Evolutionary conservation across 2,329 filamentous ascomycete genomes (phyloP).

Genomic region (Epichloe gansuensis): DNA sequence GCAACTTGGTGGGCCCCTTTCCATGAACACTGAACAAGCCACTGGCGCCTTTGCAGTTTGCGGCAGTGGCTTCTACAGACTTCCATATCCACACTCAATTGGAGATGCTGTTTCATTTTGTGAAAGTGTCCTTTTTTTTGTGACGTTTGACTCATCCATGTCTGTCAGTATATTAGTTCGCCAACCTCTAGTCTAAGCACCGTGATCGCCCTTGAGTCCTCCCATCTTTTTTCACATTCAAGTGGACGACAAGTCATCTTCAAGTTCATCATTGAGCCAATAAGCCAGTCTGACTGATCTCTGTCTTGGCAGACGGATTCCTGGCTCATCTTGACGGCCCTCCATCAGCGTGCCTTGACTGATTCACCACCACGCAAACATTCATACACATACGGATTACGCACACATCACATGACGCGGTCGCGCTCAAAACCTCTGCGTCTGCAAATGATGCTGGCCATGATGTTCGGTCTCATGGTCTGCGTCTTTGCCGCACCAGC

Average conservation of each 20-base stretch:
- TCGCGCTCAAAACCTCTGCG: constrained; percentile 1
- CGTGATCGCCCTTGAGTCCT: background rate
- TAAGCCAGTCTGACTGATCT: too few relatives aligned
- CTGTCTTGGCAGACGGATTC: too few relatives aligned
- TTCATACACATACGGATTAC: background rate
- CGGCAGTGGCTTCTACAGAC: background rate
- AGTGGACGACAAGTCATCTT: too few relatives aligned
- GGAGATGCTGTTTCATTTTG: constrained; percentile 1
- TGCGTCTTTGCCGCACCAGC: constrained; percentile 14
- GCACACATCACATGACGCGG: background rate
- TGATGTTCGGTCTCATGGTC: constrained; percentile 17
- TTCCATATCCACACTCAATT: background rate
- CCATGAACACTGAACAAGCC: background rate
- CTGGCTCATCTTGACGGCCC: too few relatives aligned
- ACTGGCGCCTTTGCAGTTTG: background rate
- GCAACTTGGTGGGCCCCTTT: background rate
- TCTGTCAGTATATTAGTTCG: background rate
- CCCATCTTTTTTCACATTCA: background rate
- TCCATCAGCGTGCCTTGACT: too few relatives aligned
- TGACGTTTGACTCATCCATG: constrained; percentile 8
- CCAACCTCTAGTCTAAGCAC: background rate
- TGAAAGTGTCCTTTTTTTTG: constrained; percentile 9
- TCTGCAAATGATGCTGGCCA: constrained; percentile 8
- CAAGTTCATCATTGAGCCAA: too few relatives aligned
- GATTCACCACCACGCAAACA: background rate